Conservation (phyloP, 306 rosid genomes). For the Pyrus bretschneideri region DNA sequence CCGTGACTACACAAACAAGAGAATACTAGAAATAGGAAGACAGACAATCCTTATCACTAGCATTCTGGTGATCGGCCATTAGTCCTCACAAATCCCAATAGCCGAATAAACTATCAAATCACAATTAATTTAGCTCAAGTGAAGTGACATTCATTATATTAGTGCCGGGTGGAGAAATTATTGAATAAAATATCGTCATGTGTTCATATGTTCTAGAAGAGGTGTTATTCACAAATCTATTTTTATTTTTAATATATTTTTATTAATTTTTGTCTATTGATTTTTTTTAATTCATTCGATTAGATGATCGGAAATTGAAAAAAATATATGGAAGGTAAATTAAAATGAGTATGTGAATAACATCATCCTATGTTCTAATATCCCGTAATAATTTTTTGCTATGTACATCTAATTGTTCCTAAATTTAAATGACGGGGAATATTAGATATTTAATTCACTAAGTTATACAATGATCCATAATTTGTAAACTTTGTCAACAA, state of each 20-base stretch:
- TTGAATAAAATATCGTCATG: no score
- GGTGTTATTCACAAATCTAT: no score
- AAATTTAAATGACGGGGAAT: not conserved
- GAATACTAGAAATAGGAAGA: fast-evolving
- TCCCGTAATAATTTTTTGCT: not conserved
- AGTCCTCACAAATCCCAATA: slow-evolving; percentile 21
- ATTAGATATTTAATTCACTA: no score
- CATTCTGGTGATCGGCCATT: not conserved
- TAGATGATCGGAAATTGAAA: fast-evolving
- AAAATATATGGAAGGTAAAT: fast-evolving
- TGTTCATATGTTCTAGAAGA: no score
- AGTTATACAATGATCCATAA: not conserved
- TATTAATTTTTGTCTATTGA: no score
- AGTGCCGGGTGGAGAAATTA: no score
- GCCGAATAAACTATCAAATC: not conserved
- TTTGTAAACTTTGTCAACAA: no score
- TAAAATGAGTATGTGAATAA: no score
- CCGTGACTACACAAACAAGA: fast-evolving
- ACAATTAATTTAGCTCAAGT: not conserved
- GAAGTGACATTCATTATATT: not conserved
- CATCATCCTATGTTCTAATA: no score
- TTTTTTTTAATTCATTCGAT: no score
- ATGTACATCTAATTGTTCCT: not conserved
- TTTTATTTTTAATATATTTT: no score
- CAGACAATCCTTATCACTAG: not conserved